These are phyloP conservation scores for Chalciporus sphaerocephalus DNA, from an alignment of 768 basidiomycete genomes.

Conservation along the genomic window DNA sequence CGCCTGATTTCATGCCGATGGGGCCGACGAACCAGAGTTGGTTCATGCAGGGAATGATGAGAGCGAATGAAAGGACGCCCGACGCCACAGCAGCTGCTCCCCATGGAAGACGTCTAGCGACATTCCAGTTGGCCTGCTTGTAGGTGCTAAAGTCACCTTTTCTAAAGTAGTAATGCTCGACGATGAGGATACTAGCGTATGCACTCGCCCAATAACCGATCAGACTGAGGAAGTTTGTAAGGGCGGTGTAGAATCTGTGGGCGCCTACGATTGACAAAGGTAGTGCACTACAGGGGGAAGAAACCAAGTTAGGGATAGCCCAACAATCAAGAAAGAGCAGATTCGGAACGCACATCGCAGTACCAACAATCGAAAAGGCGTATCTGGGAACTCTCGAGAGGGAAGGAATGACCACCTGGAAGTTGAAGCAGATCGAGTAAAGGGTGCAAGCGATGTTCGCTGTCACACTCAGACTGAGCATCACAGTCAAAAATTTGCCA, in stretches of 20 bases:
- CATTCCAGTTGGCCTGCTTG: conserved; percentile 48
- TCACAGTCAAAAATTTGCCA: conserved; percentile 65
- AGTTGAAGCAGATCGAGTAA: conserved; percentile 73
- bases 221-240: conserved; percentile 65
- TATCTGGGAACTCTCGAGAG: conserved; percentile 61
- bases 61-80: conserved; percentile 45
- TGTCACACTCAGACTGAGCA: conserved; percentile 72
- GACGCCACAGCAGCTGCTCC: conserved; percentile 60
- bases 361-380: conserved; percentile 61
- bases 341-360: conserved; percentile 59
- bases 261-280: conserved; percentile 69
- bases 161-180: conserved; percentile 68
- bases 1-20: conserved; percentile 58
- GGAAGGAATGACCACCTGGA: conserved; percentile 64
- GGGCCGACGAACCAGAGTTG: conserved; percentile 72
- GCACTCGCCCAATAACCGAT: conserved; percentile 61
- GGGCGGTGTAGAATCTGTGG: conserved; percentile 56
- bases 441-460: conserved; percentile 81
- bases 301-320: too few relatives aligned
- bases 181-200: conserved; percentile 55
- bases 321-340: too few relatives aligned
- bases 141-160: conserved; percentile 46
- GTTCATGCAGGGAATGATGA: conserved; percentile 63
- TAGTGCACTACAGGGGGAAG: conserved; percentile 43
- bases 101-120: conserved; percentile 48